phyloP scores from a whole-genome alignment of 176 grass and related monocot genomes.

The Chrysopogon serrulatus region DNA sequence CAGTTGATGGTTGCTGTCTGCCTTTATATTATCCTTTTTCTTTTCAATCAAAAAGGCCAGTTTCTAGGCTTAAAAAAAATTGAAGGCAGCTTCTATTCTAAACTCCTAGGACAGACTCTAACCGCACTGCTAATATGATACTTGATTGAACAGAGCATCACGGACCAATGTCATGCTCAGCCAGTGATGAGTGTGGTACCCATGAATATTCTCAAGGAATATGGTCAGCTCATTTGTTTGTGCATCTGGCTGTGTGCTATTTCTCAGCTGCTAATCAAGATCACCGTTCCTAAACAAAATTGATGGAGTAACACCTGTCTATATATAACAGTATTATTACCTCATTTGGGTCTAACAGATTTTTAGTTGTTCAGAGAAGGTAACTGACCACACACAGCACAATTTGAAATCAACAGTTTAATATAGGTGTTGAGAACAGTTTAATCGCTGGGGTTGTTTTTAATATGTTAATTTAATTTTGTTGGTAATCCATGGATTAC shows the following conservation, averaged over 20 bases:
- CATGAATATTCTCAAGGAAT: not conserved
- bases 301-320: not conserved
- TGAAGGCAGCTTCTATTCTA: not conserved
- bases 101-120: not conserved
- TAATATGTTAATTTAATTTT: no score
- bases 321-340: not conserved
- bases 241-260: not conserved
- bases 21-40: not conserved
- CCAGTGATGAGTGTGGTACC: not conserved
- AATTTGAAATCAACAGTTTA: not conserved
- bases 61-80: not conserved
- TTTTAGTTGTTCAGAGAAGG: not conserved
- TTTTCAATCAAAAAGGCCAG: not conserved
- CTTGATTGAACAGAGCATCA: not conserved
- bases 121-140: constrained; percentile 5
- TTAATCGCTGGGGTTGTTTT: no score
- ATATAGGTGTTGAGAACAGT: no score
- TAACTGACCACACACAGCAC: not conserved
- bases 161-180: not conserved
- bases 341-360: not conserved
- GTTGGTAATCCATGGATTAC: no score
- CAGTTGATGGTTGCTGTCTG: constrained; percentile 32
- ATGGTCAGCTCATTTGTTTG: not conserved
- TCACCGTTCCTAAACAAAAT: not conserved
- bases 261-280: not conserved